Conservation (phyloP, 2,329 filamentous ascomycete genomes). For the Diaporthe eres region DNA sequence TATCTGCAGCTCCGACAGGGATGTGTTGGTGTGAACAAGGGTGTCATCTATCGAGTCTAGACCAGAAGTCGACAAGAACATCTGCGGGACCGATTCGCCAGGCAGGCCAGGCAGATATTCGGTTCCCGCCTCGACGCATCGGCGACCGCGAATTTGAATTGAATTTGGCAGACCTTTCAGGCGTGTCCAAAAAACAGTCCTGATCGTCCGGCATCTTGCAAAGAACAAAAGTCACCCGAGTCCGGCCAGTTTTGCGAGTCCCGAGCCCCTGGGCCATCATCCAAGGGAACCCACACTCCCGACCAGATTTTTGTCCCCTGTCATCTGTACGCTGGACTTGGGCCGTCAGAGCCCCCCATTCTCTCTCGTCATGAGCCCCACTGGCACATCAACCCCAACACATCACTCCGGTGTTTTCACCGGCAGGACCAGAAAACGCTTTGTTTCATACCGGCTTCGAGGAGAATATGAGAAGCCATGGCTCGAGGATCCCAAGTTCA, state of each 20-base stretch:
- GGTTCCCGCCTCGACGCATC: background rate
- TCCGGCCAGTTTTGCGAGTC: background rate
- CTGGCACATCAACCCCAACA: constrained; percentile 34
- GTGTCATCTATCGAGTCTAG: constrained; percentile 26
- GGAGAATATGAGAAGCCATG: constrained; percentile 57
- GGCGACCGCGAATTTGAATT: background rate
- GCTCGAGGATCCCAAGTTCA: constrained; percentile 52
- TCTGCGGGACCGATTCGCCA: constrained; percentile 24
- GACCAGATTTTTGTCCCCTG: background rate
- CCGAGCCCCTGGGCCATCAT: background rate
- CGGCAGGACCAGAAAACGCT: constrained; percentile 43
- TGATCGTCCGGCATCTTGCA: background rate
- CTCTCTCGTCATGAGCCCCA: constrained; percentile 29
- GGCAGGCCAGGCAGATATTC: background rate
- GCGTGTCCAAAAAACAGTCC: background rate
- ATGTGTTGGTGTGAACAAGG: constrained; percentile 22
- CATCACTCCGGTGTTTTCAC: constrained; percentile 33
- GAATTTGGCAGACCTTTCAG: background rate
- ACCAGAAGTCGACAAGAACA: constrained; percentile 18
- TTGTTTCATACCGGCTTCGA: constrained; percentile 53
- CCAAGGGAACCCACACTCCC: background rate
- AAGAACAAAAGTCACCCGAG: constrained; percentile 6
- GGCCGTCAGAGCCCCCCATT: constrained; percentile 6
- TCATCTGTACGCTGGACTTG: background rate
- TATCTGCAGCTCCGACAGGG: constrained; percentile 33